Evolutionary conservation across 2,329 filamentous ascomycete genomes (phyloP).

Genomic region (Pseudogymnoascus sp.): DNA sequence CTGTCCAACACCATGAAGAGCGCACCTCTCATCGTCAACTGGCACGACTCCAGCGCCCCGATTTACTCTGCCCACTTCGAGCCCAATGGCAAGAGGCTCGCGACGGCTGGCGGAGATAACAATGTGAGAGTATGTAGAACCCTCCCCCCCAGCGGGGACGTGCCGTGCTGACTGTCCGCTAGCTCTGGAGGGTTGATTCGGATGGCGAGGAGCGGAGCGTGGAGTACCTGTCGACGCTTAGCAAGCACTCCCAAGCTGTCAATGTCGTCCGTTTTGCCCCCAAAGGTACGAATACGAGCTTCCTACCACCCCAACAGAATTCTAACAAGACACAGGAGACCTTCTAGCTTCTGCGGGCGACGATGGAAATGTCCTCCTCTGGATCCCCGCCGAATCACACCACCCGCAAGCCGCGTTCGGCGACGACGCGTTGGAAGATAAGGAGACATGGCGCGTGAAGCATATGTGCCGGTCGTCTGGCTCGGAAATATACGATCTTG

Average conservation of each 20-base stretch:
- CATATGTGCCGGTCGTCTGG: conserved; percentile 95
- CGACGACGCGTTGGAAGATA: conserved; percentile 81
- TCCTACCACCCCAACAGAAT: background rate
- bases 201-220: conserved; percentile 82
- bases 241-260: conserved; percentile 92
- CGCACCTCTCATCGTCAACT: conserved; percentile 91
- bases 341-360: conserved; percentile 91
- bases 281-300: conserved; percentile 53
- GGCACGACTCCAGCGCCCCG: conserved; percentile 94
- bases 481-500: conserved; percentile 94
- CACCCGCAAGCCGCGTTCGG: conserved; percentile 59
- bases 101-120: conserved; percentile 92
- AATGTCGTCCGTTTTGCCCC: conserved; percentile 97
- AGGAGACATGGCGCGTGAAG: conserved; percentile 93
- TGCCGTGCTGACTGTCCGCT: conserved; percentile 31
- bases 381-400: conserved; percentile 79
- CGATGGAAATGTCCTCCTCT: conserved; percentile 93
- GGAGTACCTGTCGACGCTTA: conserved; percentile 82
- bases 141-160: background rate
- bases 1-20: conserved; percentile 69
- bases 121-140: conserved; percentile 69
- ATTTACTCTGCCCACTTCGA: conserved; percentile 98
- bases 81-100: conserved; percentile 80
- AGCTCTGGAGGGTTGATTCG: conserved; percentile 87
- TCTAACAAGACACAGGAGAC: conserved; percentile 54